Percentiles rank a stretch among this genome's conserved stretches.
Evolutionary conservation across 768 basidiomycete species (phyloP).

Genomic region (Mycena crocata): DNA sequence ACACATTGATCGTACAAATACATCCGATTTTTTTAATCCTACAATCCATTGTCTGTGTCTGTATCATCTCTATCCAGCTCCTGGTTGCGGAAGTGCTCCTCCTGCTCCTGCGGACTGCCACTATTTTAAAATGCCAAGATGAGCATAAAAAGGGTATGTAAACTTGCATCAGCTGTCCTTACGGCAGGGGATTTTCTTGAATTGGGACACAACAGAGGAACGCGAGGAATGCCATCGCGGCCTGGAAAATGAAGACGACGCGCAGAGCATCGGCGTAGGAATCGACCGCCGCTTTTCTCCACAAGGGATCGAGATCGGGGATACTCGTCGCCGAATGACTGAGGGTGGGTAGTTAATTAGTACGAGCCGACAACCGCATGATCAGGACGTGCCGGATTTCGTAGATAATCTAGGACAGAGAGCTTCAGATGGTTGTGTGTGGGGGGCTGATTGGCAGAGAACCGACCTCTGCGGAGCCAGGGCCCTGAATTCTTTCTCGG

Average conservation of each 20-base stretch:
- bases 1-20: slow-evolving; percentile 22
- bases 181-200: slow-evolving; percentile 78
- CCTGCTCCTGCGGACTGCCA: slow-evolving; percentile 72
- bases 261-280: slow-evolving; percentile 85
- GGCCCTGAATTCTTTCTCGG: slow-evolving; percentile 79
- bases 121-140: slow-evolving; percentile 45
- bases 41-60: slow-evolving; percentile 43
- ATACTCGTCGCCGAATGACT: slow-evolving; percentile 83
- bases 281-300: slow-evolving; percentile 72
- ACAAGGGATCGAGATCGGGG: slow-evolving; percentile 65
- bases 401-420: slow-evolving; percentile 70
- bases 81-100: slow-evolving; percentile 63
- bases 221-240: slow-evolving; percentile 71
- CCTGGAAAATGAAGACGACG: slow-evolving; percentile 86
- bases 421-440: slow-evolving; percentile 29
- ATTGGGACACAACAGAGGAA: slow-evolving; percentile 81
- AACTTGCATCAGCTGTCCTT: slow-evolving; percentile 34
- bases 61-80: slow-evolving; percentile 33
- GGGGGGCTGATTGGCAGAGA: slow-evolving; percentile 27
- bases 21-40: slow-evolving; percentile 36
- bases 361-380: background rate
- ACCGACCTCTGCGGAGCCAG: slow-evolving; percentile 77
- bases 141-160: background rate
- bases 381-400: slow-evolving; percentile 63
- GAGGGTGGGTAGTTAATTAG: slow-evolving; percentile 13